Evolutionary conservation across 1,284 basidiomycete species (phyloP), one percentile per base, ranked within the genome.

Genomic region (Papiliotrema laurentii): DNA sequence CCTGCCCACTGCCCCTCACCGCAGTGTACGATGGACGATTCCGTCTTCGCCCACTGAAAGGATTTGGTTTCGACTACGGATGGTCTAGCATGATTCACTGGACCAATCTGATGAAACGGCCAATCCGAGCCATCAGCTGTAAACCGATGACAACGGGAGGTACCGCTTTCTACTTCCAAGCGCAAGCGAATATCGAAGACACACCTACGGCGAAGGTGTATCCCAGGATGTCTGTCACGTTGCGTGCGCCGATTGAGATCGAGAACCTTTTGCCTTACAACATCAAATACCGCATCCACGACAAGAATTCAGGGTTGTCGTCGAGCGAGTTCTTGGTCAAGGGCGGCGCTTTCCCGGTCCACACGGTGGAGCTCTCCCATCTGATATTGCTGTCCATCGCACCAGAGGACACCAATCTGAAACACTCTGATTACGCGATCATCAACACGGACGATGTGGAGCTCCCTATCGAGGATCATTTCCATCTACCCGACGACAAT

Each of bases 231-330:
- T 85, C 82, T 42, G 77, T 99, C 35, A 84, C 83, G 48, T 80
- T 99, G 46, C 85, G 92, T n/a, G 91, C 96, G 9, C 96, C 96
- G 0, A 81, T 98, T 31, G 96, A 99, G 67, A 77, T 99, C 10
- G 96, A 99, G 76, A 99, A 99, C 65, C 75, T 98, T 22, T 76
- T 99, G 38, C 97, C 97, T 1, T 97, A 88, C 75, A 92, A 98
- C 66, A 76, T 99, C 49, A 87, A 93, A 65, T 99, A 97, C 75
- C 83, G 91, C 21, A 87, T 98, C 46, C 97, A 93, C 62, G 93
- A 98, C 78, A 97, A 94, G 76, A 84, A 97, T 55, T 86, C 87
- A 2, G 86, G 91, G 60, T 87, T 94, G 66, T 80, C 79, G 58
- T 80, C 77, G 61, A 84, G 84, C 61, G 94, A 89, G 66, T 98